Evolutionary conservation across 441 rosid genomes (phyloP).

Genomic region (Eruca vesicaria): DNA sequence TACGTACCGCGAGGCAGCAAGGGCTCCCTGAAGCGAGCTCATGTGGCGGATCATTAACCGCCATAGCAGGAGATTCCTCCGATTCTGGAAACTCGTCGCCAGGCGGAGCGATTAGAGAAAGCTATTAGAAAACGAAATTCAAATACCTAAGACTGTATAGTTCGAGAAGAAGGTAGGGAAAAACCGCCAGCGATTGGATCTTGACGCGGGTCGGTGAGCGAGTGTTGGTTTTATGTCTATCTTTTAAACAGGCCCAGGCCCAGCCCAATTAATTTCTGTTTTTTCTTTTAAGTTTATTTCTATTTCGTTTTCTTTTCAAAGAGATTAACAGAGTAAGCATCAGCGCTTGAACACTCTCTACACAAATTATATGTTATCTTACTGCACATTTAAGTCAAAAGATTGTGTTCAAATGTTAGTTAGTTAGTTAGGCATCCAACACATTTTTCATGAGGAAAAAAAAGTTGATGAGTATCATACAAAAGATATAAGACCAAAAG

Average conservation of each 20-base stretch:
- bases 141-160: too few species aligned
- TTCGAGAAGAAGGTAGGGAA: background rate
- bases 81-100: background rate
- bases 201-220: background rate
- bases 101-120: background rate
- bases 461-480: background rate
- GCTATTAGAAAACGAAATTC: background rate
- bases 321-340: too few species aligned
- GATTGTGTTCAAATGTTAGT: background rate
- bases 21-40: conserved; percentile 39
- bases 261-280: background rate
- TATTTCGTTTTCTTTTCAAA: background rate
- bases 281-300: background rate
- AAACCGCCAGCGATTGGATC: background rate
- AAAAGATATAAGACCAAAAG: background rate
- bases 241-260: background rate
- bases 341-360: background rate
- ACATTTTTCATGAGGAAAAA: background rate
- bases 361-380: background rate
- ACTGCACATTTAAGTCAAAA: background rate
- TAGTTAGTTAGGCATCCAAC: background rate
- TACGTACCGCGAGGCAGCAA: conserved; percentile 50
- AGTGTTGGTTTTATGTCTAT: too few species aligned
- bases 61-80: background rate
- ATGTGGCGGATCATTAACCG: conserved; percentile 28